These are phyloP conservation scores for Jacaranda mimosifolia DNA, from an alignment of 257 asterid species.

Conservation along the genomic window DNA sequence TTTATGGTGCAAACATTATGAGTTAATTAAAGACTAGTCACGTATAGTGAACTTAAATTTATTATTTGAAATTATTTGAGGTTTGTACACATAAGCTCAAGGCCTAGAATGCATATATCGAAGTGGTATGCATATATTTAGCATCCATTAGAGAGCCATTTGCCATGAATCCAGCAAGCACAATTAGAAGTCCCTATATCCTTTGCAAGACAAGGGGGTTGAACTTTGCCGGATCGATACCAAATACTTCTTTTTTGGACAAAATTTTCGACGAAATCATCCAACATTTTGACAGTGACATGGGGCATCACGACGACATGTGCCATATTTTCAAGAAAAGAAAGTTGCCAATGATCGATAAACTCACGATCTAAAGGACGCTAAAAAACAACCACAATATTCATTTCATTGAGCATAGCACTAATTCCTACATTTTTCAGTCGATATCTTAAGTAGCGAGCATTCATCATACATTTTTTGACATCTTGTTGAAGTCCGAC, in stretches of 20 bases:
- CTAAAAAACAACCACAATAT: constrained; percentile 63
- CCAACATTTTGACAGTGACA: constrained; percentile 57
- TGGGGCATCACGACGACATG: constrained; percentile 66
- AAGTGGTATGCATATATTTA: too few species aligned
- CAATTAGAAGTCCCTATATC: constrained; percentile 57
- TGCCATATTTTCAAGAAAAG: constrained; percentile 59
- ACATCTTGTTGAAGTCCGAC: constrained; percentile 58
- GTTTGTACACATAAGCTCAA: too few species aligned
- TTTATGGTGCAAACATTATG: too few species aligned
- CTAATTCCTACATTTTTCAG: constrained; percentile 55
- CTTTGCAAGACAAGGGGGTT: constrained; percentile 59
- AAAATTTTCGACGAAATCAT: constrained; percentile 51
- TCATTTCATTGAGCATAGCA: constrained; percentile 59
- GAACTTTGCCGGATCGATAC: constrained; percentile 44
- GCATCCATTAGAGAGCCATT: not conserved
- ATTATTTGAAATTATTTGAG: too few species aligned
- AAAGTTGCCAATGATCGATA: constrained; percentile 65
- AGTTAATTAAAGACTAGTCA: too few species aligned
- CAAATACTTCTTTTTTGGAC: constrained; percentile 47
- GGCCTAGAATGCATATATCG: too few species aligned
- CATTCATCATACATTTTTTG: constrained; percentile 55
- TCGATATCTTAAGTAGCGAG: constrained; percentile 58
- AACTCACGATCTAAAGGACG: constrained; percentile 58
- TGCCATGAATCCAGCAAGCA: constrained; percentile 17
- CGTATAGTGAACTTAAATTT: too few species aligned